Conservation (phyloP, 768 basidiomycete species). For the Mycena sanguinolenta region DNA sequence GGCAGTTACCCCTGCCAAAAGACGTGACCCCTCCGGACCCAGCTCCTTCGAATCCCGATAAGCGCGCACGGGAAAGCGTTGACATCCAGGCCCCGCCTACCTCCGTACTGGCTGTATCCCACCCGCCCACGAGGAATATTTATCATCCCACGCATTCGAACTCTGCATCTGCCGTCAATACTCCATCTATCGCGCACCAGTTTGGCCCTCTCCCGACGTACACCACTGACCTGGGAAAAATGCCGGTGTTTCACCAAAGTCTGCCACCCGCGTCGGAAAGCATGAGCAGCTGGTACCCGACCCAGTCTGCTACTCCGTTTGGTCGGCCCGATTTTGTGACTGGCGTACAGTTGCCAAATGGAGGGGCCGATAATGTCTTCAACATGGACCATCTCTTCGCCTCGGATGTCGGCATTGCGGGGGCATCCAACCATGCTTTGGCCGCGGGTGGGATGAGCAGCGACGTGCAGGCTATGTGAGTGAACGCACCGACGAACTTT, state of each 20-base stretch:
- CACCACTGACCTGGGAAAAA: constrained; percentile 21
- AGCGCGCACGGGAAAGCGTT: neutral
- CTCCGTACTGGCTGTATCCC: neutral
- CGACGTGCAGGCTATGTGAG: constrained; percentile 26
- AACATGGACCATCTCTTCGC: neutral
- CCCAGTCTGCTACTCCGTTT: constrained; percentile 15
- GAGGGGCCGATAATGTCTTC: neutral
- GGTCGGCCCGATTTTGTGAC: constrained; percentile 22
- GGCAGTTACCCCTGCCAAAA: constrained; percentile 26
- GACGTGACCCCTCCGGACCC: neutral
- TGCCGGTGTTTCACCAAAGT: constrained; percentile 18
- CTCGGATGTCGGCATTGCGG: neutral
- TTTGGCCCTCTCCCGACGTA: constrained; percentile 22
- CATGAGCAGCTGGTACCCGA: constrained; percentile 26
- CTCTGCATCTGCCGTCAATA: neutral
- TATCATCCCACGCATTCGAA: neutral
- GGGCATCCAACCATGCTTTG: neutral
- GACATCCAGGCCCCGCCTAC: neutral
- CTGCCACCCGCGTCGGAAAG: neutral
- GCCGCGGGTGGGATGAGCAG: too few relatives aligned
- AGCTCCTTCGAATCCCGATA: neutral
- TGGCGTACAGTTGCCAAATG: neutral
- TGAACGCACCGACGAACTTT: constrained; percentile 26
- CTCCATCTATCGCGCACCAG: neutral
- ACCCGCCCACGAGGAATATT: neutral